Percentiles rank a stretch among this genome's conserved stretches.
Evolutionary conservation across 1,284 basidiomycete genomes (phyloP).

Genomic region (Sporisorium reilianum): DNA sequence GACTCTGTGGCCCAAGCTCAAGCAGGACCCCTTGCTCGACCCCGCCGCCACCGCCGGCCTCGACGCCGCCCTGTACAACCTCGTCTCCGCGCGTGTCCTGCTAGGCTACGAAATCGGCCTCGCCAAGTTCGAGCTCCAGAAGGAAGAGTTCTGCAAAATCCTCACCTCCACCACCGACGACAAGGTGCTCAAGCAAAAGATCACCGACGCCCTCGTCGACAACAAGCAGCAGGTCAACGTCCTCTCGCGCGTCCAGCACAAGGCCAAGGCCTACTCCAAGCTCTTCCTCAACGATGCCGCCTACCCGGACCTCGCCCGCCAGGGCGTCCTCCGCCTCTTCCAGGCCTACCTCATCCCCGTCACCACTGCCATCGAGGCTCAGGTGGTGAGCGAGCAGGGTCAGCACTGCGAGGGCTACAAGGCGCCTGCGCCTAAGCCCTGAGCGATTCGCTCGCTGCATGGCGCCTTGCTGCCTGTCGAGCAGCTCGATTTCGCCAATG

Average conservation of each 20-base stretch:
- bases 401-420: slow-evolving; percentile 5
- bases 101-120: slow-evolving; percentile 17
- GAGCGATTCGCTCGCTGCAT: not conserved
- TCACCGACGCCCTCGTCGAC: not conserved
- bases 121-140: slow-evolving; percentile 17
- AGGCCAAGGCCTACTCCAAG: slow-evolving; percentile 9
- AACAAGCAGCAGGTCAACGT: slow-evolving; percentile 16
- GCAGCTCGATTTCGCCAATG: not conserved
- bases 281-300: not conserved
- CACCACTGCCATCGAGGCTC: slow-evolving; percentile 22
- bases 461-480: no score
- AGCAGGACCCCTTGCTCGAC: slow-evolving; percentile 6
- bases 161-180: not conserved
- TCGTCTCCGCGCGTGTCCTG: slow-evolving; percentile 11
- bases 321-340: slow-evolving; percentile 25
- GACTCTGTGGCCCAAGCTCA: no score
- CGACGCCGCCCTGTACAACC: slow-evolving; percentile 10
- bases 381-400: slow-evolving; percentile 6
- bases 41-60: not conserved
- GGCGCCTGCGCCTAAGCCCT: not conserved
- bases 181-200: not conserved
- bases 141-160: slow-evolving; percentile 5
- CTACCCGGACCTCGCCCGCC: not conserved
- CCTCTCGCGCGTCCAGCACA: slow-evolving; percentile 15
- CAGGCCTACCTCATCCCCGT: slow-evolving; percentile 42